phyloP scores from a whole-genome alignment of 106 monocot species.

The Chionographis japonica region DNA sequence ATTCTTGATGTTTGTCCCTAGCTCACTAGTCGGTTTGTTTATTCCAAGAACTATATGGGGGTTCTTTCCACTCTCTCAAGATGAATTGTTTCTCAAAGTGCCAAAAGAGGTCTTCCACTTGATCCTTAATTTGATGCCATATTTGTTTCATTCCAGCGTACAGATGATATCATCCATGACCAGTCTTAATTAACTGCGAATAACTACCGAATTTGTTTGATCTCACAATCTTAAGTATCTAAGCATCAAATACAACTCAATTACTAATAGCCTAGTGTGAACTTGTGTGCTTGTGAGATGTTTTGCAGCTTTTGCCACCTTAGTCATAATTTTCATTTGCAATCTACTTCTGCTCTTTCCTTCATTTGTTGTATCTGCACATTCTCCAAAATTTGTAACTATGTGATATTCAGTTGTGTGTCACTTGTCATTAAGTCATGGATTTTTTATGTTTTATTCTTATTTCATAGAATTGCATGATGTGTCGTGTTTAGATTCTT shows the following conservation, averaged over 20 bases:
- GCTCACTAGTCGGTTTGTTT: conserved; percentile 73
- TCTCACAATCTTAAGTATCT: too few species aligned
- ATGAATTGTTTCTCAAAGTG: conserved; percentile 13
- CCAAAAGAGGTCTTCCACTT: conserved; percentile 38
- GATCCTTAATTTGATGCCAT: not conserved
- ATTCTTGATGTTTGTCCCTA: conserved; percentile 89
- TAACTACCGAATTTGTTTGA: too few species aligned
- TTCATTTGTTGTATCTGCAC: not conserved
- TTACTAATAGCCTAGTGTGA: too few species aligned
- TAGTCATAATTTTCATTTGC: too few species aligned
- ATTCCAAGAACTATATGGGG: conserved; percentile 72
- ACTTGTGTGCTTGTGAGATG: too few species aligned
- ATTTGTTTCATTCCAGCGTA: too few species aligned
- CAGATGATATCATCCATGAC: not conserved
- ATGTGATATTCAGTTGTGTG: too few species aligned
- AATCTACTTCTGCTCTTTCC: too few species aligned
- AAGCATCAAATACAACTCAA: too few species aligned
- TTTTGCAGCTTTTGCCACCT: too few species aligned
- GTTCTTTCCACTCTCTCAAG: conserved; percentile 39
- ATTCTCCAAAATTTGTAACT: not conserved
- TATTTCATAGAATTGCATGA: not conserved
- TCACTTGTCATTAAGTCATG: too few species aligned
- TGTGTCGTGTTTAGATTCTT: not conserved
- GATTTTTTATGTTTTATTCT: not conserved
- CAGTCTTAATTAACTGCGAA: too few species aligned